A percentile compares a stretch with the other conserved stretches of the same genome.
phyloP scores from a whole-genome alignment of 1,139 yeast species.

The Magnusiomyces suaveolens region DNA sequence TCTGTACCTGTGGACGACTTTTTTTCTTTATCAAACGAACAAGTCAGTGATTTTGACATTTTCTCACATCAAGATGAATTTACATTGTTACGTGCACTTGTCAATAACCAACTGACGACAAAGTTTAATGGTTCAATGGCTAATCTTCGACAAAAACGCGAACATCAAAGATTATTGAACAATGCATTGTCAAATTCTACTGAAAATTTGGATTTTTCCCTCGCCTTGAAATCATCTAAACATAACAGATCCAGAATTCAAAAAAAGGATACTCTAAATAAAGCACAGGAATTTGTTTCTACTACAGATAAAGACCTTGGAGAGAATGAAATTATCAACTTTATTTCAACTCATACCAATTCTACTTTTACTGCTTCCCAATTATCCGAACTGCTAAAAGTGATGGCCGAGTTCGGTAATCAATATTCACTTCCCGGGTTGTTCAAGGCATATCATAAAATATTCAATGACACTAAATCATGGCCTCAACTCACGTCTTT shows the following conservation, averaged over 20 bases:
- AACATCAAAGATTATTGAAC: neutral
- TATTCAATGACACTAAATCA: neutral
- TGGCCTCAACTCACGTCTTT: neutral
- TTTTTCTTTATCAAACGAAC: neutral
- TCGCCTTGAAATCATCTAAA: neutral
- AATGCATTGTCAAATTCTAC: neutral
- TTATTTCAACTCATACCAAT: neutral
- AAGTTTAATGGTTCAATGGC: neutral
- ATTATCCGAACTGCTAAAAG: neutral
- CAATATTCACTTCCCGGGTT: constrained; percentile 11
- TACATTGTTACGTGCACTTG: neutral
- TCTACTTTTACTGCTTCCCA: neutral
- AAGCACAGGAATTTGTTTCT: neutral
- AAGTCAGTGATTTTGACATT: neutral
- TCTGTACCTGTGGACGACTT: neutral
- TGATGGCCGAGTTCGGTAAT: constrained; percentile 8
- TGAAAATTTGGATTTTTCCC: neutral
- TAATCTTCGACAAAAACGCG: neutral
- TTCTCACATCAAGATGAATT: constrained; percentile 1
- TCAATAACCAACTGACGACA: neutral
- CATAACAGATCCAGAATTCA: neutral
- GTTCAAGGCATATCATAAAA: constrained; percentile 5
- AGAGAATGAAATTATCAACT: neutral
- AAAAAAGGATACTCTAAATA: neutral
- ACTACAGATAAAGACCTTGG: neutral